A percentile compares a stretch with the other conserved stretches of the same genome.
Conservation (phyloP, 129 eudicot species). For the Helichrysum umbraculigerum region DNA sequence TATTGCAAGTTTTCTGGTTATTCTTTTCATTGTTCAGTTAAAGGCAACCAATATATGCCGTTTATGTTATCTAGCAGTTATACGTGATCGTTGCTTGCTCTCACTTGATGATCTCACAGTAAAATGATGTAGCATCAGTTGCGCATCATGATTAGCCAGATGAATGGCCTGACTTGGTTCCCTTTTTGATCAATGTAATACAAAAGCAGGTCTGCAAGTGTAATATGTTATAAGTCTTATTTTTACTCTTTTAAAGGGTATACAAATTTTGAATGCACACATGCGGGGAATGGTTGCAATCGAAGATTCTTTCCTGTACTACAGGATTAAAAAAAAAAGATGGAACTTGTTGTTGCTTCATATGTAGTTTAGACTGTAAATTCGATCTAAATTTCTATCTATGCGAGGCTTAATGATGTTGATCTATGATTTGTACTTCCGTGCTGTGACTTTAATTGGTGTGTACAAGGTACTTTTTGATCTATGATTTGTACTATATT, state of each 20-base stretch:
- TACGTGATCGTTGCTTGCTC: conserved; percentile 65
- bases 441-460: conserved; percentile 90
- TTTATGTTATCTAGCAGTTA: conserved; percentile 48
- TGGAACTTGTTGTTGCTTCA: background rate
- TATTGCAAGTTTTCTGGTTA: conserved; percentile 4
- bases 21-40: conserved; percentile 14
- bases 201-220: conserved; percentile 91
- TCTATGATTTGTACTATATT: no score
- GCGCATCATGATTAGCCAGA: conserved; percentile 96
- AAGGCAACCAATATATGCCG: background rate
- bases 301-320: no score
- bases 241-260: no score
- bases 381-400: conserved; percentile 8
- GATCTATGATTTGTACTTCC: conserved; percentile 79
- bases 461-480: conserved; percentile 79
- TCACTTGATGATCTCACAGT: conserved; percentile 73
- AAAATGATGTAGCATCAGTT: conserved; percentile 88
- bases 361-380: conserved; percentile 9
- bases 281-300: no score
- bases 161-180: conserved; percentile 90
- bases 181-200: conserved; percentile 70
- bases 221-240: no score
- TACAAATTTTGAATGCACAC: no score
- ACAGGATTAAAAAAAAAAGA: background rate
- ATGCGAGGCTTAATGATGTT: conserved; percentile 32